Base-by-base conservation (phyloP, 352 stramenopile species). In the Phytopythium montanum region DNA sequence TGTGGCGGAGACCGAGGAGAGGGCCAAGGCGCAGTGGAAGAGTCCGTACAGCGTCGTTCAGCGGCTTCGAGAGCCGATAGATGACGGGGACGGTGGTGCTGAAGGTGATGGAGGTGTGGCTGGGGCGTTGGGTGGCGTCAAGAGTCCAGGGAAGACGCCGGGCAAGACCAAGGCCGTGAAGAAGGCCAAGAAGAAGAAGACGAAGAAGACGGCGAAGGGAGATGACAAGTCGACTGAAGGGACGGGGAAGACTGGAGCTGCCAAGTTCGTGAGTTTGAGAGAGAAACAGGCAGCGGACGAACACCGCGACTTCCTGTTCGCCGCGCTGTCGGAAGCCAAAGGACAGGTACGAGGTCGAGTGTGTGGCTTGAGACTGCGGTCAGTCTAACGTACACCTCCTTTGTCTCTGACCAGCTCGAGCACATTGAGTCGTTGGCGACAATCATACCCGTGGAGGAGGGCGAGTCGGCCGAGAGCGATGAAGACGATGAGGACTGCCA, bases 31-130 rank as follows among this genome's bases (percentile, higher is more conserved):
- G 10, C 61, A 59, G 2, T 60, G 60, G 10, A 81, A 81, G 45
- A 89, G 73, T 54, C 79, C 79, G 44, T 89, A 89, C 44, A 76
- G 69, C 26, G n/a, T 86, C 21, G 71, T 87, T 0, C 66, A 86
- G 51, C 73, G 65, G 33, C 62, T 89, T 18, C 62, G 44, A 5
- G 57, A 73, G 7, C 54, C 58, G n/a, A 13, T 7, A 13, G 34
- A 51, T 44, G 33, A 13, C 16, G 41, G 0, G 5, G 26, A 52
- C 2, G 8, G 56, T 2, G 57, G 53, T 9, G 10, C 31, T 14
- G 13, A 13, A 31, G 36, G 25, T n/a, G 29, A 55, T 13, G 13
- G 5, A 26, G 34, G 51, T 26, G 1, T 25, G 16, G 49, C 23
- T 23, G 49, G 41, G 38, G 46, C 6, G 1, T 8, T 16, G 0